Conservation (phyloP, 305 asterid species). For the Galium porrigens region DNA sequence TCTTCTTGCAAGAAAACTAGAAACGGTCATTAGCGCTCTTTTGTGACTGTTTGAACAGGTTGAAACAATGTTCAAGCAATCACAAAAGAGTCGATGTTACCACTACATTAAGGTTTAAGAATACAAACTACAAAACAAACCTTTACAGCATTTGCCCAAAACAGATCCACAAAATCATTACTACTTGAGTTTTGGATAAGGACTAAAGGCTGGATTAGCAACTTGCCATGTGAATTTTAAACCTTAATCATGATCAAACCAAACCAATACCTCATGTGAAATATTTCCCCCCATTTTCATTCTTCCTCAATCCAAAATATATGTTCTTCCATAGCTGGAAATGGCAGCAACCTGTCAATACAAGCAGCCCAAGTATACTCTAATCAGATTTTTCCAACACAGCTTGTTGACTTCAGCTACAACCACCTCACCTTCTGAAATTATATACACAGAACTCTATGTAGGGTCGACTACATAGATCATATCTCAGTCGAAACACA, state of each 20-base stretch:
- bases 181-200: conserved; percentile 7
- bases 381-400: background rate
- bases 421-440: background rate
- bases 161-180: background rate
- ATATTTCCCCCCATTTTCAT: background rate
- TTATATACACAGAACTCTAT: background rate
- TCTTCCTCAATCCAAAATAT: background rate
- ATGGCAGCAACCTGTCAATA: conserved; percentile 4
- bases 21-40: background rate
- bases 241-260: background rate
- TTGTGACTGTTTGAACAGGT: background rate
- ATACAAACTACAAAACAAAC: background rate
- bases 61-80: background rate
- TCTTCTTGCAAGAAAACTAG: background rate
- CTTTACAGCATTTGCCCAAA: background rate
- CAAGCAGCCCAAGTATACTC: background rate
- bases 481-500: background rate
- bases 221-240: conserved; percentile 16
- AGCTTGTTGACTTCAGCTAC: conserved; percentile 9
- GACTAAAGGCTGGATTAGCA: conserved; percentile 10
- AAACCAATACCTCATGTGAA: background rate
- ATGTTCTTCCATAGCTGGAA: conserved; percentile 6
- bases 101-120: background rate
- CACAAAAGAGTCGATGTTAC: background rate
- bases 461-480: background rate